Conservation (phyloP, 495 filamentous ascomycete species). For the Neurospora sp. region DNA sequence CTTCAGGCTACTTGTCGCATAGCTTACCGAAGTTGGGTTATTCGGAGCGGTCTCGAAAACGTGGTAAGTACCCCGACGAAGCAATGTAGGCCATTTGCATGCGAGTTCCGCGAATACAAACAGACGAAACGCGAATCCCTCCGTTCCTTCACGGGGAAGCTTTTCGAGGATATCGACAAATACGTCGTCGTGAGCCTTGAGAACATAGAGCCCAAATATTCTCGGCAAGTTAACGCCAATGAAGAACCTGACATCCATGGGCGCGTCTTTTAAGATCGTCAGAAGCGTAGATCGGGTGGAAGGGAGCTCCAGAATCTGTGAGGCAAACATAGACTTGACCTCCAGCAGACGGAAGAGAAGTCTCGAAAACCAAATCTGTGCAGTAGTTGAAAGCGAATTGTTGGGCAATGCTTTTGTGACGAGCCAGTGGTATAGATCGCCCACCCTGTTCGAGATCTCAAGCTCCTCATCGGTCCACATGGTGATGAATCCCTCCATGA, state of each 20-base stretch:
- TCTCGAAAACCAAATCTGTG: conserved; percentile 54
- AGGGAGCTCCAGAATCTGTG: conserved; percentile 36
- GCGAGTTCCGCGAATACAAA: conserved; percentile 65
- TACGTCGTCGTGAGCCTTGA: conserved; percentile 71
- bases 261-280: conserved; percentile 52
- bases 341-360: conserved; percentile 60
- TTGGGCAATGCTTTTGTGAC: conserved; percentile 52
- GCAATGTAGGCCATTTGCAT: conserved; percentile 67
- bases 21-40: conserved; percentile 47
- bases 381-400: conserved; percentile 52
- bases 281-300: conserved; percentile 71
- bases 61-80: conserved; percentile 78
- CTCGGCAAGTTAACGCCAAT: conserved; percentile 57
- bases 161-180: conserved; percentile 65
- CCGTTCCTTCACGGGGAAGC: conserved; percentile 60
- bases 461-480: conserved; percentile 50
- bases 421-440: conserved; percentile 74
- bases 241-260: conserved; percentile 65
- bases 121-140: conserved; percentile 80
- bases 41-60: conserved; percentile 81
- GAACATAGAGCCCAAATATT: conserved; percentile 67
- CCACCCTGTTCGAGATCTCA: conserved; percentile 50
- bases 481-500: conserved; percentile 53
- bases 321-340: conserved; percentile 52
- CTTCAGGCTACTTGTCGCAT: conserved; percentile 62